Evolutionary conservation across 768 basidiomycete species (phyloP), one percentile per base, ranked within the genome.

Genomic region (Gyrodon lividus): DNA sequence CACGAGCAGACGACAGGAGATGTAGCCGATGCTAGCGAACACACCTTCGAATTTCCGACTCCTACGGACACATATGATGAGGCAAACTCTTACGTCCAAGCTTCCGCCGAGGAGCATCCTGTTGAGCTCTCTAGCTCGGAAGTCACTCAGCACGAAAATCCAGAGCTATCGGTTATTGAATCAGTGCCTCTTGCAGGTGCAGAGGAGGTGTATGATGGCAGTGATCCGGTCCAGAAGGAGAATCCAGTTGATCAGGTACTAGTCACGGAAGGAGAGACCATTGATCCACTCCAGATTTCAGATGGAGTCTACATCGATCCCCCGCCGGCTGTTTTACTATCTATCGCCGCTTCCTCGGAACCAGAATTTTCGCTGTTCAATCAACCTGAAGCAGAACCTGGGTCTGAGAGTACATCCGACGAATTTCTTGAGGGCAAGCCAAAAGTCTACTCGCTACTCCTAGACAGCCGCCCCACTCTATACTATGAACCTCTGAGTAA

Each of bases 231-330:
- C 6, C 58, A 46, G 20, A 57, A 54, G 28, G 56, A 56, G 39
- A 59, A 54, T 12, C 40, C 26, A 26, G 40, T 23, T n/a, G 64
- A 58, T 16, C 57, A 53, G 19, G 48, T 14, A 26, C 23, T 38
- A 22, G 51, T 30, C 43, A 44, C 48, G 22, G 58, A 51, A 43
- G 58, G 47, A 40, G 63, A 57, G 39, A 34, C 39, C 2, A 43
- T 39, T 45, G 75, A 83, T 64, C 78, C 78, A n/a, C 80, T 81
- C 62, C 77, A 81, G 65, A 78, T 82, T 47, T 82, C 78, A 22
- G 81, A 82, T 60, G 87, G 80, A 24, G 82, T 86, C 41, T 87
- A 83, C 64, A 86, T 87, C 46, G 87, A 88, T 53, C 83, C 85
- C 24, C 87, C 87, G 23, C 87, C 87, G 12, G 75, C 85, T 14